These are phyloP conservation scores for Lunularia cruciata DNA, from an alignment of 225 moss, liverwort and hornwort genomes.

Conservation along the genomic window DNA sequence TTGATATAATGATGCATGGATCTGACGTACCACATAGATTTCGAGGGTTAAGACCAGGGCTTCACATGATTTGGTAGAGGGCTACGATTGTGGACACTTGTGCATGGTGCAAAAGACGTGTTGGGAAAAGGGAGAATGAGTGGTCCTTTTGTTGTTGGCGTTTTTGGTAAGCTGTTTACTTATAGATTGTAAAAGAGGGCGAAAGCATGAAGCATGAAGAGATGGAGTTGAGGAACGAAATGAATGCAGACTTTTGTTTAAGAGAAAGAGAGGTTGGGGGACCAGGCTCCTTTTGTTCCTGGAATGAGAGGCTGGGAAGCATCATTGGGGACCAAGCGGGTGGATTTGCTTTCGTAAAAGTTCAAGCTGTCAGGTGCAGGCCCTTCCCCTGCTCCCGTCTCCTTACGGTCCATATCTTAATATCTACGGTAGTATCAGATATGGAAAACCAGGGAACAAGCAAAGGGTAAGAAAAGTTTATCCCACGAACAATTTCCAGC, in stretches of 20 bases:
- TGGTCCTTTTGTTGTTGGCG: neutral
- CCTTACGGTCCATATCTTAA: neutral
- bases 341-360: neutral
- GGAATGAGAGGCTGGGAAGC: neutral
- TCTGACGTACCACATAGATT: neutral
- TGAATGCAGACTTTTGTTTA: constrained; percentile 2
- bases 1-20: neutral
- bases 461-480: neutral
- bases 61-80: constrained; percentile 1
- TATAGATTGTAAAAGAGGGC: neutral
- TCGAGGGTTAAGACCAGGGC: neutral
- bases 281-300: neutral
- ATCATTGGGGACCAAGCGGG: neutral
- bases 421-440: neutral
- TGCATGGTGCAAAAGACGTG: neutral
- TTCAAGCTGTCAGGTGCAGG: neutral
- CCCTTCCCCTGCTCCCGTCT: neutral
- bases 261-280: neutral
- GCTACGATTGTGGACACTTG: neutral
- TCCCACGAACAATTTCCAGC: neutral
- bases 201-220: constrained; percentile 1
- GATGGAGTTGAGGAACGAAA: neutral
- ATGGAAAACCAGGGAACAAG: neutral
- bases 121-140: constrained; percentile 9
- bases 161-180: constrained; percentile 4